Evolutionary conservation across 108 stramenopile species (phyloP).

Genomic region (Nitzschia sp.): DNA sequence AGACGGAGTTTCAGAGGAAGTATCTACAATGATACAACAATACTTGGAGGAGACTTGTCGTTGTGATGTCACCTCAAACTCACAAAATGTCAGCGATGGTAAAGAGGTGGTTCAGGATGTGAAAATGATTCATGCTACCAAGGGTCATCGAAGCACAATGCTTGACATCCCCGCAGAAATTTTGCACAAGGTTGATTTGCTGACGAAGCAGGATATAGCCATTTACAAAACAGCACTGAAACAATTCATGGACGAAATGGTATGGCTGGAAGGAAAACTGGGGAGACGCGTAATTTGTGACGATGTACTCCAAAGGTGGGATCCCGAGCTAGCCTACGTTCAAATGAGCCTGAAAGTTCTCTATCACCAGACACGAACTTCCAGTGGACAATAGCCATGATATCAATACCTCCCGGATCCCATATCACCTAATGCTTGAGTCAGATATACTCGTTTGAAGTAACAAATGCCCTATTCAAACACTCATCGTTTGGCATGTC

Average conservation of each 20-base stretch:
- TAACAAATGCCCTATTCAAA: no score
- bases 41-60: slow-evolving; percentile 10
- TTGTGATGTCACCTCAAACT: neutral
- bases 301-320: slow-evolving; percentile 9
- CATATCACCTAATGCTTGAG: no score
- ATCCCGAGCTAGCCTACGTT: slow-evolving; percentile 2
- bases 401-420: no score
- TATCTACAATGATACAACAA: slow-evolving; percentile 2
- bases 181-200: slow-evolving; percentile 11
- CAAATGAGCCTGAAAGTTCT: neutral
- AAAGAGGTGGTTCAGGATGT: neutral
- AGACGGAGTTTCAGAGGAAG: neutral
- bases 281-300: slow-evolving; percentile 13
- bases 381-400: no score
- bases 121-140: slow-evolving; percentile 2
- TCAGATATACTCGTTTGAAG: no score
- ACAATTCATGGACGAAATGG: slow-evolving; percentile 10
- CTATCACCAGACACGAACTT: no score
- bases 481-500: no score
- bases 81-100: neutral
- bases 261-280: slow-evolving; percentile 13
- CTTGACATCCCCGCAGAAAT: neutral
- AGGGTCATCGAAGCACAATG: neutral
- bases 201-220: neutral
- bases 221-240: slow-evolving; percentile 2